Evolutionary conservation across 257 asterid genomes (phyloP), one percentile per base, ranked within the genome.

Genomic region (Ilex asprella): DNA sequence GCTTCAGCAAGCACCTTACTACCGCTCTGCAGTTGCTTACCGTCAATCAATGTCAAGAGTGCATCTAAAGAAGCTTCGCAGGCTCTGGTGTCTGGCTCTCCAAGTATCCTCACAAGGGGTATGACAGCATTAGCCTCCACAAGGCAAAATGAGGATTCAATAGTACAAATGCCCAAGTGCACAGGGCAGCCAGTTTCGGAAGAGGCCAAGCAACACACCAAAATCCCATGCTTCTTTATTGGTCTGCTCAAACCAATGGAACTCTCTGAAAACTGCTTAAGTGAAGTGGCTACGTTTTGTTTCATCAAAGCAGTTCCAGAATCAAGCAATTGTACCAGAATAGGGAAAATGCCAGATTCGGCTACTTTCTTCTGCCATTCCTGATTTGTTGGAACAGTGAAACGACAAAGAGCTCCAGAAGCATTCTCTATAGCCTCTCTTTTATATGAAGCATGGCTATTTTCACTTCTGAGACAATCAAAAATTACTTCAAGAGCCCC

Each of bases 241-340:
- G 73, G 80, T 46, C 35, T 4, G 78, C 71, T 73, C 66, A 82
- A 74, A 59, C 14, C 27, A 32, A 46, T 68, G 50, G 93, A 82
- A 68, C 66, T 80, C 64, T 60, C 70, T 29, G 93, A 85, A 43
- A 85, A 78, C 67, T 74, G 89, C 30, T 73, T 67, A n/a, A 85
- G 88, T 65, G 78, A 65, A 71, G 68, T 31, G 58, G 89, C 79
- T 12, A 82, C 82, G 41, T 70, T 64, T 30, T 58, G 70, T 50
- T 71, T 69, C 21, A 83, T 72, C 67, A 68, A 60, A 68, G 60
- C 70, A 49, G 80, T 75, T 49, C 88, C 89, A 5, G 10, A 13
- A 57, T 78, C 86, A 6, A 85, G 75, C 73, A 82, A 69, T 59
- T 57, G 73, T 41, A 85, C 83, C 76, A 85, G 57, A 39, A 54